Conservation (phyloP, 1,284 basidiomycete genomes). For the Fomitiporia mediterranea region DNA sequence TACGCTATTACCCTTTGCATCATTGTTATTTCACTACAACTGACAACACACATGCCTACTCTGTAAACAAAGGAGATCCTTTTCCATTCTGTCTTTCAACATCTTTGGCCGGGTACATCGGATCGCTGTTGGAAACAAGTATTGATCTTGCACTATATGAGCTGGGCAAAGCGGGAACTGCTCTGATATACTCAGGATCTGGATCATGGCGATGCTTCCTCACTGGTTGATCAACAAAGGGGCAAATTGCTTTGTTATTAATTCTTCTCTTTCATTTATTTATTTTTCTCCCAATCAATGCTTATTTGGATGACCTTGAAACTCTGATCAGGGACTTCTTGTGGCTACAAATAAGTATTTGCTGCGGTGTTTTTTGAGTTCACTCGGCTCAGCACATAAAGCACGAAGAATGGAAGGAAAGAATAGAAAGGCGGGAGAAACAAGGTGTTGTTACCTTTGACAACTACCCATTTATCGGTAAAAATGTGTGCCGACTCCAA, state of each 20-base stretch:
- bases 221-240: too few relatives aligned
- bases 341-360: too few relatives aligned
- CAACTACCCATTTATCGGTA: background rate
- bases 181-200: too few relatives aligned
- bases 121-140: background rate
- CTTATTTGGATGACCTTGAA: too few relatives aligned
- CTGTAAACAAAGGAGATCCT: background rate
- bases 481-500: background rate
- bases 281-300: too few relatives aligned
- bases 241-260: too few relatives aligned
- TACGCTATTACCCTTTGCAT: background rate
- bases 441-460: background rate
- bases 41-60: background rate
- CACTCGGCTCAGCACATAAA: too few relatives aligned
- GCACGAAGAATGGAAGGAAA: background rate
- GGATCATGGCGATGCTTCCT: too few relatives aligned
- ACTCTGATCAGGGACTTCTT: too few relatives aligned
- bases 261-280: too few relatives aligned
- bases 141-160: background rate
- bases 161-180: too few relatives aligned
- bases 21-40: background rate
- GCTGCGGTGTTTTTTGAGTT: too few relatives aligned
- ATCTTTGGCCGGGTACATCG: background rate
- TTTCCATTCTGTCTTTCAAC: background rate
- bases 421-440: background rate